Base-by-base conservation (phyloP, 331 rosid genomes). In the Dryas integrifolia region DNA sequence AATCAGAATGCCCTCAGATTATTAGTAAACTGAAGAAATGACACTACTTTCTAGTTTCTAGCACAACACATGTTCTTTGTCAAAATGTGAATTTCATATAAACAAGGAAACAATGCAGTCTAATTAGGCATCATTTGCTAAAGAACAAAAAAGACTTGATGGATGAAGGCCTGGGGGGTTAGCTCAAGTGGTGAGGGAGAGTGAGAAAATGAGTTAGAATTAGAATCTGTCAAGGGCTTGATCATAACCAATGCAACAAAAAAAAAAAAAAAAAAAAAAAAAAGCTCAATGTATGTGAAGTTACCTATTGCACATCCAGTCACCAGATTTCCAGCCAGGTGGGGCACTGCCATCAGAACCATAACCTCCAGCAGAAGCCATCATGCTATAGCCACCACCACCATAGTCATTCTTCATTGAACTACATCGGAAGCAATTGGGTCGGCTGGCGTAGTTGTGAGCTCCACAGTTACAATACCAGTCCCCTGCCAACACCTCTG, bases 251-350 rank as follows among this genome's bases (percentile, higher is more conserved):
- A 30, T 30, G 35, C 35, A 30, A 30, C 35, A 30, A 30, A 30
- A 0, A 21, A 10, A 51, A 21, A 0, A 45, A 7, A 47, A 6
- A 67, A 48, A 18, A 7, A 47, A 6, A 67, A 48, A 10, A 51
- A 21, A 0, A 45, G 15, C 7, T 21, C 3, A 30, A 30, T 30
- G 35, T 30, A 30, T 2, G 62, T 45, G 43, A 53, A 76, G 41
- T 73, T 64, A 87, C 99, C 97, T 87, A 47, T 81, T 77, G 85
- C 99, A 95, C 73, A 87, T 47, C 99, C 99, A 95, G 80, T 95
- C 99, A 30, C 99, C 99, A 52, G 82, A 16, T 88, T 95, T 95
- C 99, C 99, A 95, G 74, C 99, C 99, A 5, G 99, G 98, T 3
- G 98, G 97, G 47, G 80, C 79, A 75, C 84, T 83, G 72, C 81